Conservation (phyloP, 148 eudicot genomes). For the Chenopodium formosanum region DNA sequence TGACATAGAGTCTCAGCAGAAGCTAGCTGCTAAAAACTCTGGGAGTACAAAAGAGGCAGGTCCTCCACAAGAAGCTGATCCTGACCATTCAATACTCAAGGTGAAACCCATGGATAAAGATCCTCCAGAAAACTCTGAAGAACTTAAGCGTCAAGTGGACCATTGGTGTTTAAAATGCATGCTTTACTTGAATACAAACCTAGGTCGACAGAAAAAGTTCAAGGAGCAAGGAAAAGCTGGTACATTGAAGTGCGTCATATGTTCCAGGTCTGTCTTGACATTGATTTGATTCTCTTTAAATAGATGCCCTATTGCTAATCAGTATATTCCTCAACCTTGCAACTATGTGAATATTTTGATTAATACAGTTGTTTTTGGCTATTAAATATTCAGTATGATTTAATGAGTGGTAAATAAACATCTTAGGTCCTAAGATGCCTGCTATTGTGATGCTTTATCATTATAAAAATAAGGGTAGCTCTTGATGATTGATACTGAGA, state of each 20-base stretch:
- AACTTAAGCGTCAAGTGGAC: slow-evolving; percentile 47
- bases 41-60: slow-evolving; percentile 27
- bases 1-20: slow-evolving; percentile 16
- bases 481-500: neutral
- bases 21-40: slow-evolving; percentile 12
- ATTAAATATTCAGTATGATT: neutral
- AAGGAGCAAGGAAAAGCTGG: slow-evolving; percentile 50
- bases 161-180: slow-evolving; percentile 44
- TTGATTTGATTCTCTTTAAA: neutral
- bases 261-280: slow-evolving; percentile 59
- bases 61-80: slow-evolving; percentile 29
- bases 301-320: neutral
- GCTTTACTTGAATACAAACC: slow-evolving; percentile 42
- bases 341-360: neutral
- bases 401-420: neutral
- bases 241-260: slow-evolving; percentile 57
- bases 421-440: neutral
- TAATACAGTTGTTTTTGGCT: neutral
- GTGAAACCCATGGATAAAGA: slow-evolving; percentile 37
- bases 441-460: neutral
- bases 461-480: neutral
- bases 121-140: slow-evolving; percentile 50
- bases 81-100: slow-evolving; percentile 26
- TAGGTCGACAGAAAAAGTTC: slow-evolving; percentile 34
- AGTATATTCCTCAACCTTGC: too few species aligned